A percentile compares a stretch with the other conserved stretches of the same genome.
Evolutionary conservation across 108 stramenopile genomes (phyloP).

Genomic region (Ochromonas danica): DNA sequence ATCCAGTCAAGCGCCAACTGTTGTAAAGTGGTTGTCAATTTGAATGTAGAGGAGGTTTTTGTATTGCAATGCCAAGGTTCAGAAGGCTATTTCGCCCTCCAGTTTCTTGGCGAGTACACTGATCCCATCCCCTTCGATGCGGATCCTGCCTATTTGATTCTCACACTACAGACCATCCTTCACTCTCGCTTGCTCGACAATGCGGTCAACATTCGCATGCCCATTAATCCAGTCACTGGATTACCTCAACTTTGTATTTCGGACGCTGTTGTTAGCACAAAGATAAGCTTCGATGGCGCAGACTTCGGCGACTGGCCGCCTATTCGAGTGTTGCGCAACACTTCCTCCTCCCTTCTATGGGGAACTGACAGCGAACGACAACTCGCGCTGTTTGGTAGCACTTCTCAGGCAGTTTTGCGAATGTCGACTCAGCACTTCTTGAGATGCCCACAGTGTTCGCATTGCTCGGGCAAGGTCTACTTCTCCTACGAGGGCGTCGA

Average conservation of each 20-base stretch:
- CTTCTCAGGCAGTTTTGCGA: not conserved
- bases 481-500: not conserved
- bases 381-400: not conserved
- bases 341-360: not conserved
- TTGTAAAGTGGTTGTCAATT: no score
- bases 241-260: not conserved
- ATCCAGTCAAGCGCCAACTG: no score
- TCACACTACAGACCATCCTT: not conserved
- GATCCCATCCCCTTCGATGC: constrained; percentile 27
- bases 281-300: not conserved
- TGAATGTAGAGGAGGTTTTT: constrained; percentile 7
- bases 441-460: not conserved
- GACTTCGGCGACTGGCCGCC: not conserved
- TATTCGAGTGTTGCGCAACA: not conserved
- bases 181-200: not conserved
- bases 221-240: not conserved
- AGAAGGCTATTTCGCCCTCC: constrained; percentile 12
- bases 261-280: not conserved
- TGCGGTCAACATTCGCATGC: not conserved
- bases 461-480: constrained; percentile 8
- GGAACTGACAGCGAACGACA: not conserved
- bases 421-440: constrained; percentile 22
- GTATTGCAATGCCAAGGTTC: constrained; percentile 11
- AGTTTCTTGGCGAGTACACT: not conserved
- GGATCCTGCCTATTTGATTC: not conserved